Evolutionary conservation across 164 flowering plant species (phyloP).

Genomic region (Umbellularia californica): DNA sequence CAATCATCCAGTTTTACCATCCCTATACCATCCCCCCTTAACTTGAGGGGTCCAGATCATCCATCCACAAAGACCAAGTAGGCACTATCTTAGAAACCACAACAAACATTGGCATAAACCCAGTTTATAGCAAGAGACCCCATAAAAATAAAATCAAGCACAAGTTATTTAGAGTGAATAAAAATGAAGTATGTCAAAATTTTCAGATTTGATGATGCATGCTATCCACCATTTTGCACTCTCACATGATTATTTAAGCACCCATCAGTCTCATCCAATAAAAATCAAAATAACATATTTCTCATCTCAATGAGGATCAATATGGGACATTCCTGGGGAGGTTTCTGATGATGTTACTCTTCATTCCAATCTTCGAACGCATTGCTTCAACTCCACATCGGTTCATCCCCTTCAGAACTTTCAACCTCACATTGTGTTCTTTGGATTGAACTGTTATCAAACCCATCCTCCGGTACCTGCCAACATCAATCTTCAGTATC

Average conservation of each 20-base stretch:
- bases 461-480: slow-evolving; percentile 92
- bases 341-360: slow-evolving; percentile 81
- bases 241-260: neutral
- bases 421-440: slow-evolving; percentile 72
- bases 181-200: too few species aligned
- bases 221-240: too few species aligned
- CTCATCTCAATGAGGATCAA: slow-evolving; percentile 22
- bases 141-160: too few species aligned
- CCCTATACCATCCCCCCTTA: too few species aligned
- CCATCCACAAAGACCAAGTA: too few species aligned
- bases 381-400: slow-evolving; percentile 70
- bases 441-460: slow-evolving; percentile 76
- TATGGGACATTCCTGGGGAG: slow-evolving; percentile 79
- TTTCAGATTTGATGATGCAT: too few species aligned
- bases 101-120: too few species aligned
- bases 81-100: too few species aligned
- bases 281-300: neutral
- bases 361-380: slow-evolving; percentile 84
- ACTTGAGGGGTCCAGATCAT: too few species aligned
- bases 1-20: too few species aligned
- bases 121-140: too few species aligned
- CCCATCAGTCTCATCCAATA: neutral
- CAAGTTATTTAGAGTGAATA: too few species aligned
- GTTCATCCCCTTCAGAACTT: slow-evolving; percentile 72
- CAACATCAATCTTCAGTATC: neutral